These are phyloP conservation scores for Claviceps capensis DNA, from an alignment of 2,329 filamentous ascomycete species.

Conservation along the genomic window DNA sequence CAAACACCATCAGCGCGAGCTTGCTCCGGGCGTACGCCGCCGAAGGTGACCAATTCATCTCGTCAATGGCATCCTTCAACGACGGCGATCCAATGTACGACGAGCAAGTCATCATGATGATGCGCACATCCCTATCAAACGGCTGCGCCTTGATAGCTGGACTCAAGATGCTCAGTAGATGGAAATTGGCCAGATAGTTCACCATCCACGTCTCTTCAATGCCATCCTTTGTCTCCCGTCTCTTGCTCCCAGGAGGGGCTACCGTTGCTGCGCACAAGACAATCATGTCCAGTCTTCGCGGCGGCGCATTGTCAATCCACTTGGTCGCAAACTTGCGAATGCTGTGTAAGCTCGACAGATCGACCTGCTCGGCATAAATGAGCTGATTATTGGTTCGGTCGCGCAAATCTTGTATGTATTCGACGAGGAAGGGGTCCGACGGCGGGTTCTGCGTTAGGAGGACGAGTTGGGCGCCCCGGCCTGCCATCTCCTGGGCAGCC, in stretches of 20 bases:
- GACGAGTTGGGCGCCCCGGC: slow-evolving; percentile 76
- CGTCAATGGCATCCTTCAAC: slow-evolving; percentile 37
- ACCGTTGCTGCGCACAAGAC: slow-evolving; percentile 74
- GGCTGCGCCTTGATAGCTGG: slow-evolving; percentile 85
- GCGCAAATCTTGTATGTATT: slow-evolving; percentile 84
- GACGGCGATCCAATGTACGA: slow-evolving; percentile 72
- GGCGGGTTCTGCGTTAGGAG: slow-evolving; percentile 74
- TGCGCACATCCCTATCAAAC: slow-evolving; percentile 80
- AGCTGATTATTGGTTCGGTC: slow-evolving; percentile 64
- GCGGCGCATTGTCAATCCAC: slow-evolving; percentile 93
- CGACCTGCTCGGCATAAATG: slow-evolving; percentile 91
- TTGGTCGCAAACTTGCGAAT: slow-evolving; percentile 88
- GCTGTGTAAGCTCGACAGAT: slow-evolving; percentile 77
- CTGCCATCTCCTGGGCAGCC: slow-evolving; percentile 60
- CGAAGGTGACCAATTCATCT: slow-evolving; percentile 39
- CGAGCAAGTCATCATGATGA: slow-evolving; percentile 77
- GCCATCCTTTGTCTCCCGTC: slow-evolving; percentile 57
- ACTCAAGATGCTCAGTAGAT: slow-evolving; percentile 79
- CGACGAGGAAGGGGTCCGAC: slow-evolving; percentile 76
- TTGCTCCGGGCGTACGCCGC: slow-evolving; percentile 52
- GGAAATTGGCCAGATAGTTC: slow-evolving; percentile 93
- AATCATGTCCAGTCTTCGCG: slow-evolving; percentile 78
- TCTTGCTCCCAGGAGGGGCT: slow-evolving; percentile 50
- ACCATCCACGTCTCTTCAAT: slow-evolving; percentile 86
- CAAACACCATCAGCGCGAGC: slow-evolving; percentile 81